Percentiles rank a stretch among this genome's conserved stretches.
These are phyloP conservation scores for Penicillium canariense DNA, from an alignment of 495 filamentous ascomycete genomes.

Conservation along the genomic window DNA sequence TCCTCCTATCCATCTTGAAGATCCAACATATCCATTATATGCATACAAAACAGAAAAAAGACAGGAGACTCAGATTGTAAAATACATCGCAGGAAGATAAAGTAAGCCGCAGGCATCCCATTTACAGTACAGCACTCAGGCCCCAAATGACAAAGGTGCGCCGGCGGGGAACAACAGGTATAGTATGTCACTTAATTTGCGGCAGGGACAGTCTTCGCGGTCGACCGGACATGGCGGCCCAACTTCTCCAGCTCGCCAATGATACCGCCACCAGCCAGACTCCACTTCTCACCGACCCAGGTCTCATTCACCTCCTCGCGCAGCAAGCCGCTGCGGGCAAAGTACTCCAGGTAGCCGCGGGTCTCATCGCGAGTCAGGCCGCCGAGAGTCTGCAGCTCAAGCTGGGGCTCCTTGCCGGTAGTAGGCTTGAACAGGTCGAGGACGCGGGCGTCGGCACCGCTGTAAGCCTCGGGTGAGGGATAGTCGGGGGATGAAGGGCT, in stretches of 20 bases:
- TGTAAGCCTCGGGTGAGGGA: constrained; percentile 62
- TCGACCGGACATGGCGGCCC: constrained; percentile 48
- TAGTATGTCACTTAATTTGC: constrained; percentile 12
- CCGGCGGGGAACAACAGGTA: constrained; percentile 5
- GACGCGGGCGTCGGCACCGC: constrained; percentile 65
- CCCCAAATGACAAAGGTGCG: neutral
- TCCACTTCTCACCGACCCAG: constrained; percentile 82
- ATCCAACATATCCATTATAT: constrained; percentile 37
- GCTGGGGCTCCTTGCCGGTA: constrained; percentile 35
- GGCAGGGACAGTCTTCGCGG: constrained; percentile 22
- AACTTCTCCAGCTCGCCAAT: constrained; percentile 78
- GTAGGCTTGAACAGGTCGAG: constrained; percentile 45
- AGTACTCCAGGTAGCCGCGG: constrained; percentile 85
- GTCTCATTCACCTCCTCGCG: constrained; percentile 65
- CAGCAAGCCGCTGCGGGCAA: constrained; percentile 79
- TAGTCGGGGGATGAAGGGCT: constrained; percentile 36
- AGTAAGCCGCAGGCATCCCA: constrained; percentile 19
- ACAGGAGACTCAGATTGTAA: constrained; percentile 27
- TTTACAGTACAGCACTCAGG: constrained; percentile 23
- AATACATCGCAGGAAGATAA: constrained; percentile 31
- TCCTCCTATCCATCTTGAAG: neutral
- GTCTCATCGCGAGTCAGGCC: constrained; percentile 75
- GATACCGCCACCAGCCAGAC: constrained; percentile 73
- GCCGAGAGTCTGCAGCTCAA: constrained; percentile 57
- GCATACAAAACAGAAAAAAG: constrained; percentile 33